These are phyloP conservation scores for Colletotrichum tabaci DNA, from an alignment of 2,329 filamentous ascomycete species.

Conservation along the genomic window DNA sequence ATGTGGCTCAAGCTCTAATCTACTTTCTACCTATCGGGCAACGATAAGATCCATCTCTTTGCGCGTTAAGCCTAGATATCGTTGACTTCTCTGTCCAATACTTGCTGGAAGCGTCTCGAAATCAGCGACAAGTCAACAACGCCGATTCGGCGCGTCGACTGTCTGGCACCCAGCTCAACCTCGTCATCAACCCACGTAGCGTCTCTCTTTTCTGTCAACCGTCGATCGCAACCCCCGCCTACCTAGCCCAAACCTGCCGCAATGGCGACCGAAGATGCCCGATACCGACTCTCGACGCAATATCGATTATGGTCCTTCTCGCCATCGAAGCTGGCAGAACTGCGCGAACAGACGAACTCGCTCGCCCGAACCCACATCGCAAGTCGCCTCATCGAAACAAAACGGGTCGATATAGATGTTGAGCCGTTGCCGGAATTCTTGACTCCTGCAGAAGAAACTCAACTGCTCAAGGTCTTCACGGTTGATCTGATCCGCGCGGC, in stretches of 20 bases:
- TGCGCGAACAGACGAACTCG: conserved; percentile 84
- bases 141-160: not conserved
- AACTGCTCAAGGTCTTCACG: conserved; percentile 84
- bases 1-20: conserved; percentile 1
- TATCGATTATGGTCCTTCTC: conserved; percentile 95
- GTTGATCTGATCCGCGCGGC: conserved; percentile 71
- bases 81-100: not conserved
- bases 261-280: conserved; percentile 89
- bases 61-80: not conserved
- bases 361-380: conserved; percentile 77
- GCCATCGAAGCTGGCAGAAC: conserved; percentile 76
- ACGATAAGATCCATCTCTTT: conserved; percentile 5
- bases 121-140: not conserved
- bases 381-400: conserved; percentile 64
- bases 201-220: too few species aligned
- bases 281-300: conserved; percentile 92
- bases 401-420: conserved; percentile 47
- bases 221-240: not conserved
- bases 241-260: conserved; percentile 36
- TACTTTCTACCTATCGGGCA: not conserved
- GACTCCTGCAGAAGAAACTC: conserved; percentile 85
- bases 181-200: not conserved
- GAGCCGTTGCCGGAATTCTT: conserved; percentile 78
- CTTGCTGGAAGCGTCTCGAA: not conserved
- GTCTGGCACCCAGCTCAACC: not conserved